A percentile compares a stretch with the other conserved stretches of the same genome.
Conservation (phyloP, 106 monocot species). For the Narthecium ossifragum region DNA sequence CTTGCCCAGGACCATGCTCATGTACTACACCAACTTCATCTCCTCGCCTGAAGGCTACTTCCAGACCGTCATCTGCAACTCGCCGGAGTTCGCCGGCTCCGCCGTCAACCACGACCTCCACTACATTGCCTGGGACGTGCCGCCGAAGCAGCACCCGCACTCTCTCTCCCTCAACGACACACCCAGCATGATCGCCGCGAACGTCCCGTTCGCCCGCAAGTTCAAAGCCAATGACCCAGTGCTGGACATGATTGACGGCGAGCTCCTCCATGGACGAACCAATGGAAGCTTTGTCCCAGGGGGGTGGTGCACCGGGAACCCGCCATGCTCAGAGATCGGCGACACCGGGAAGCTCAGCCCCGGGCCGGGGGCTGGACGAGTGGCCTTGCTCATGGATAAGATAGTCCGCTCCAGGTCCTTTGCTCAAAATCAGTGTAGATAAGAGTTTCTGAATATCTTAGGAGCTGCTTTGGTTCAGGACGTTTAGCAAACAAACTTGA, state of each 20-base stretch:
- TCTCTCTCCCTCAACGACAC: conserved; percentile 30
- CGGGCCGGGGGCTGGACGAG: conserved; percentile 42
- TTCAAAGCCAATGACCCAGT: conserved; percentile 42
- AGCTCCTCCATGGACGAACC: conserved; percentile 32
- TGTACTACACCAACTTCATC: conserved; percentile 93
- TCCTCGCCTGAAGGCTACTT: conserved; percentile 92
- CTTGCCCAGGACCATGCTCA: conserved; percentile 74
- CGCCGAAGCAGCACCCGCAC: conserved; percentile 82
- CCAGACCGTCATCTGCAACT: conserved; percentile 76
- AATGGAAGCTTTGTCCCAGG: conserved; percentile 30
- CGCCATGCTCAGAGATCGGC: conserved; percentile 32
- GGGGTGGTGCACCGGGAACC: conserved; percentile 48
- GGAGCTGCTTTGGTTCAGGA: too few relatives aligned
- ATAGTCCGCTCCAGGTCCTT: conserved; percentile 39
- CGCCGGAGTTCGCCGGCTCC: conserved; percentile 34
- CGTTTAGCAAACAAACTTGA: too few relatives aligned
- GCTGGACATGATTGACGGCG: conserved; percentile 51
- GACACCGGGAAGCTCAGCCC: conserved; percentile 21
- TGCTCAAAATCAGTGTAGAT: conserved; percentile 47
- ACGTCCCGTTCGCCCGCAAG: conserved; percentile 75
- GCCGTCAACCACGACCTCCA: conserved; percentile 81
- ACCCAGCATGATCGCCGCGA: conserved; percentile 45
- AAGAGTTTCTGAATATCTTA: too few relatives aligned
- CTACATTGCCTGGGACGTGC: conserved; percentile 72
- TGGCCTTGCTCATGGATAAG: conserved; percentile 36